phyloP scores from a whole-genome alignment of 1,284 basidiomycete genomes.

The Fomitopsis pinicola region DNA sequence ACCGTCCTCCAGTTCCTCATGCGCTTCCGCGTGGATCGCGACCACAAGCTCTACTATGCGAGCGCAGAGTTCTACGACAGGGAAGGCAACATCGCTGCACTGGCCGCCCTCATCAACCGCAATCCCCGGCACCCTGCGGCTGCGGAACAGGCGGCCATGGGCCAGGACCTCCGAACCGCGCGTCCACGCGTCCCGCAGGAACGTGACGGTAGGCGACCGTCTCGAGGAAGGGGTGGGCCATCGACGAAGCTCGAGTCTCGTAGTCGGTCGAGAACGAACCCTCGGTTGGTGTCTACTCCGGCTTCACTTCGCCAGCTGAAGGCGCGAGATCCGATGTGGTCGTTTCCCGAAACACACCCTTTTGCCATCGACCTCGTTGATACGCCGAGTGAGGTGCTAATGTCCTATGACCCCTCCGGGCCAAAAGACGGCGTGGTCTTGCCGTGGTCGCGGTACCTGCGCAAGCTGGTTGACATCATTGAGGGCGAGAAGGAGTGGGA shows the following conservation, averaged over 20 bases:
- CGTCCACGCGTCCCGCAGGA: slow-evolving; percentile 50
- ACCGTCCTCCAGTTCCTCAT: slow-evolving; percentile 84
- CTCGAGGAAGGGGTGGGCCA: slow-evolving; percentile 51
- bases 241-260: slow-evolving; percentile 46
- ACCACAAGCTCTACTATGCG: slow-evolving; percentile 82
- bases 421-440: slow-evolving; percentile 52
- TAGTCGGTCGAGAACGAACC: slow-evolving; percentile 63
- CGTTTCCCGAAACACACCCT: slow-evolving; percentile 67
- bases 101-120: slow-evolving; percentile 55
- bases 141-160: slow-evolving; percentile 13
- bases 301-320: slow-evolving; percentile 22
- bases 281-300: slow-evolving; percentile 26
- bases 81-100: slow-evolving; percentile 45
- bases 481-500: slow-evolving; percentile 89
- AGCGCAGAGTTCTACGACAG: slow-evolving; percentile 42
- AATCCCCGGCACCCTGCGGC: slow-evolving; percentile 22
- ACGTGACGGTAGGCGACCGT: slow-evolving; percentile 47
- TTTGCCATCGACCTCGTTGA: slow-evolving; percentile 67
- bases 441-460: slow-evolving; percentile 79
- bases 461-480: slow-evolving; percentile 65
- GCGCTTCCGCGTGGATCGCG: slow-evolving; percentile 86
- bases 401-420: slow-evolving; percentile 70
- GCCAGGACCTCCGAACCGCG: slow-evolving; percentile 39
- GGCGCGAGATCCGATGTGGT: slow-evolving; percentile 66
- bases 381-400: slow-evolving; percentile 68